Evolutionary conservation across 768 basidiomycete species (phyloP).

Genomic region (Suillus subluteus): DNA sequence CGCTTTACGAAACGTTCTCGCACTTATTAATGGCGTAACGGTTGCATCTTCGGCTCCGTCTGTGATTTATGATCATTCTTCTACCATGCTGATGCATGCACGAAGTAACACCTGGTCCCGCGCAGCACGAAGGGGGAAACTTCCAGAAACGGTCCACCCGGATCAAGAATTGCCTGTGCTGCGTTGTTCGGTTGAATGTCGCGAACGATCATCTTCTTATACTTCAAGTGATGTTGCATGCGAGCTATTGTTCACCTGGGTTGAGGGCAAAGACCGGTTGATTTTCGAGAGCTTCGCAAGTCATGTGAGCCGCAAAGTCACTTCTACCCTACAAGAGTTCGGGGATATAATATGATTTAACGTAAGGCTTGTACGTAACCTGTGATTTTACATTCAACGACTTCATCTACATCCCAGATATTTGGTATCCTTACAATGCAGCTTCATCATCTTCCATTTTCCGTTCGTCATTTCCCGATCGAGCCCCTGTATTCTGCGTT

Average conservation of each 20-base stretch:
- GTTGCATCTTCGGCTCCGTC: slow-evolving; percentile 8
- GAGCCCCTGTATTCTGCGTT: not conserved
- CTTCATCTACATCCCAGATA: not conserved
- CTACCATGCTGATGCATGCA: slow-evolving; percentile 25
- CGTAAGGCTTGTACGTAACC: not conserved
- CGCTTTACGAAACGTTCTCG: slow-evolving; percentile 36
- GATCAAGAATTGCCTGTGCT: slow-evolving; percentile 18
- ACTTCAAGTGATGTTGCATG: slow-evolving; percentile 9
- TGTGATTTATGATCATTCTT: too few relatives aligned
- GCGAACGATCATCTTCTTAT: slow-evolving; percentile 14
- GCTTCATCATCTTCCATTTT: not conserved
- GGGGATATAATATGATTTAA: not conserved
- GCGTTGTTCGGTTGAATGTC: slow-evolving; percentile 31
- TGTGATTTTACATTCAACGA: not conserved
- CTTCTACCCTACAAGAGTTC: slow-evolving; percentile 1
- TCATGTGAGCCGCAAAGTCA: slow-evolving; percentile 61
- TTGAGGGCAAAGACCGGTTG: slow-evolving; percentile 56
- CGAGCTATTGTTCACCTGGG: slow-evolving; percentile 49
- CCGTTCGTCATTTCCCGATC: not conserved
- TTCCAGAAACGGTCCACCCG: slow-evolving; percentile 8
- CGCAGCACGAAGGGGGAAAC: slow-evolving; percentile 57
- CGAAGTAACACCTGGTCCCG: slow-evolving; percentile 69
- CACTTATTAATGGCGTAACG: slow-evolving; percentile 31
- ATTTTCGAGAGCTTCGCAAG: slow-evolving; percentile 71
- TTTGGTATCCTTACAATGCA: not conserved